These are phyloP conservation scores for Microbotryomycetes sp. DNA, from an alignment of 1,284 basidiomycete species.

Conservation along the genomic window DNA sequence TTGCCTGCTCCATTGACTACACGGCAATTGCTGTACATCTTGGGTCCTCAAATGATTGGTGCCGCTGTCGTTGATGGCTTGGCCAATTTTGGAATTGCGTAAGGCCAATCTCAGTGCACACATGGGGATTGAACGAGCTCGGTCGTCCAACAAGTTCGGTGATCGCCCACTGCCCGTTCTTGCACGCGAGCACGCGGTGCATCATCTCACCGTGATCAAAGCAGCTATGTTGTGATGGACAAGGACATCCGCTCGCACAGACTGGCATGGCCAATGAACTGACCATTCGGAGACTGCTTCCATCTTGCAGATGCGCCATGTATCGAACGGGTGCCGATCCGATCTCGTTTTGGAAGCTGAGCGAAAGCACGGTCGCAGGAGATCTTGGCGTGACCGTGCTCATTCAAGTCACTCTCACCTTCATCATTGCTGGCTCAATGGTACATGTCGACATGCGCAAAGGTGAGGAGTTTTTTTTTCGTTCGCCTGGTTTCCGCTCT, in stretches of 20 bases:
- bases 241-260: no score
- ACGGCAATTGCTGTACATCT: constrained; percentile 20
- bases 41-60: constrained; percentile 20
- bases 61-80: constrained; percentile 31
- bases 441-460: constrained; percentile 37
- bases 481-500: background rate
- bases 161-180: no score
- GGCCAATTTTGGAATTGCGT: constrained; percentile 37
- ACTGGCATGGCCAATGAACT: no score
- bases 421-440: constrained; percentile 35
- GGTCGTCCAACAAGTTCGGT: no score
- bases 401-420: constrained; percentile 37
- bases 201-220: no score
- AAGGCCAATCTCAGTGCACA: no score
- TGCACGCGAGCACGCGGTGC: no score
- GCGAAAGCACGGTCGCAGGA: constrained; percentile 21
- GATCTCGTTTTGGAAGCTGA: constrained; percentile 27
- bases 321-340: constrained; percentile 15
- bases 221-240: no score
- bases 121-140: no score
- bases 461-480: constrained; percentile 4
- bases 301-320: constrained; percentile 26
- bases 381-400: constrained; percentile 36
- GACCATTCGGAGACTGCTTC: background rate
- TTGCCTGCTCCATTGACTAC: background rate